Evolutionary conservation across 2,329 filamentous ascomycete species (phyloP), one percentile per base, ranked within the genome.

Genomic region (Torrubiellomyces zombiae): DNA sequence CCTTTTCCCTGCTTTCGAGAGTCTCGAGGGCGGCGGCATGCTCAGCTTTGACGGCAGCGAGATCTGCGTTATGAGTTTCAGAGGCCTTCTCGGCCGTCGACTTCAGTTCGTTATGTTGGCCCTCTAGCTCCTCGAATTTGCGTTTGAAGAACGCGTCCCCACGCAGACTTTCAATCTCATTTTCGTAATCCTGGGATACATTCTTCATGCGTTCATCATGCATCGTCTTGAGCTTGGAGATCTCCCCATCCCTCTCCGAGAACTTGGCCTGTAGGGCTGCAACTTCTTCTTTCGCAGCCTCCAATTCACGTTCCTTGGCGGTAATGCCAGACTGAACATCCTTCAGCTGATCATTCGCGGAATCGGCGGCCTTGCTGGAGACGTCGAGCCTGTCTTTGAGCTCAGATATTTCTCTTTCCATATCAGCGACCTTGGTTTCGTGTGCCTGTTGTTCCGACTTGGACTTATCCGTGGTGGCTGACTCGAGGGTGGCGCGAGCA

Each of bases 141-240:
- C 63, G 62, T 50, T 70, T 72, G 48, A 71, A 70, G 42, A 65
- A 65, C 9, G 69, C 67, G 32, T 75, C 67, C 13, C 67, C 68
- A 28, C 63, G 60, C 10, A 74, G 58, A 29, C 62, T 63, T 38
- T 74, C 68, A 27, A 75, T 73, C 43, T 75, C 68, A n/a, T 60
- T 56, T 41, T 74, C 63, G 34, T 71, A 72, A 35, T 74, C 68
- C 33, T 64, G 53, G 2, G 67, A 67, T 27, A 75, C 45, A 31
- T 58, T 60, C 43, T 64, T 56, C 35, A 75, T 55, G 39, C 68
- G 64, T 35, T 63, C 57, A 31, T 66, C 57, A 38, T 75, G 65
- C 42, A 60, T 62, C 20, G 54, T 50, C 44, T 68, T 60, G 31
- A 71, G 45, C 39, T 59, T 58, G 9, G 56, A 47, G 14, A 65